Base-by-base conservation (phyloP, 2,329 filamentous ascomycete genomes). In the Pseudopithomyces maydicus region DNA sequence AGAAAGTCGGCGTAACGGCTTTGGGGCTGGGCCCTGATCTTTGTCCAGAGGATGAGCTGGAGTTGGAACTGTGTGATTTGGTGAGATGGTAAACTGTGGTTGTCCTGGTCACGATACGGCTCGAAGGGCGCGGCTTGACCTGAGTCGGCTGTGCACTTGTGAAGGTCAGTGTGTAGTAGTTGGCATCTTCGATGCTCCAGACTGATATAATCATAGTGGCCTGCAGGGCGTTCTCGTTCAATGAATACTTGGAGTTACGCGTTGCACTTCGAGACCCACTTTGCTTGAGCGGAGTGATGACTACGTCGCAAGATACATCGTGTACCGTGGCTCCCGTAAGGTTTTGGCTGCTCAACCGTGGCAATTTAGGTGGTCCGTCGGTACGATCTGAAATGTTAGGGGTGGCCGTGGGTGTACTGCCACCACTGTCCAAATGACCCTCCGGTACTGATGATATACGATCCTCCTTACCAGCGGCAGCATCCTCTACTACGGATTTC, bases 121-220 rank as follows among this genome's bases (percentile, higher is more conserved):
- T 79, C 6, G 73, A 71, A 10, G 70, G 61, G 14, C 52, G 66
- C 36, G 64, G 23, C 22, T 53, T 32, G 32, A 59, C 7, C 2
- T 63, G 61, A n/a, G 61, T 62, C 20, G 62, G 38, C 46, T 64
- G 64, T 15, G 85, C 82, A 58, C 82, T 87, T 11, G 89, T 92
- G 58, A 93, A 92, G 0, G 89, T 91, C 56, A 92, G 77, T 1
- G 88, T 92, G 69, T 87, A 92, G 73, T 88, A 92, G 10, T 82
- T 85, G 63, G 88, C 84, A 19, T 83, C 81, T 41, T 90, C 85
- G 38, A 89, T 84, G n/a, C 84, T 80, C 88, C 89, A 93, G 6
- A 90, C 84, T 0, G 87, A 90, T 20, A 92, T 85, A 45, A 92
- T 90, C 88, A 92, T 90, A 62, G 88, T 89, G 20, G 90, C 88